A percentile compares a stretch with the other conserved stretches of the same genome.
Evolutionary conservation across 768 basidiomycete genomes (phyloP).

Genomic region (Suillus hirtellus): DNA sequence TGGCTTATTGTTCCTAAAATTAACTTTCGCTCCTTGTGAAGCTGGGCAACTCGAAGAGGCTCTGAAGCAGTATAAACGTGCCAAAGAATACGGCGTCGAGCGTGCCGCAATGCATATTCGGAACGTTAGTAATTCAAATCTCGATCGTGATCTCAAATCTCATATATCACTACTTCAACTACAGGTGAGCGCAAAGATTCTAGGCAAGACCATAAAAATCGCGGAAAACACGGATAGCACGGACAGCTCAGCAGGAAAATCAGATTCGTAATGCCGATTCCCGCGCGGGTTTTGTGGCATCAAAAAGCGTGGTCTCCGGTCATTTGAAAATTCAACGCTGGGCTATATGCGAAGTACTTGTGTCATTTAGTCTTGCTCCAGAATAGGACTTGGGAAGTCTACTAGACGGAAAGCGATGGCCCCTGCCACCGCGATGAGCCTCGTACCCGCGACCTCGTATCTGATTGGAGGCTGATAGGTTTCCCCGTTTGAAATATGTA

Average conservation of each 20-base stretch:
- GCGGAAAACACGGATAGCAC: conserved; percentile 36
- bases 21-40: conserved; percentile 37
- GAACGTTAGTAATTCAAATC: conserved; percentile 53
- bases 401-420: conserved; percentile 5
- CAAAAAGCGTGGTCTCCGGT: not conserved
- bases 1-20: conserved; percentile 38
- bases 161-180: conserved; percentile 18
- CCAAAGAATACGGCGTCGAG: conserved; percentile 76
- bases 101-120: conserved; percentile 81
- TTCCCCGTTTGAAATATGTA: conserved; percentile 18
- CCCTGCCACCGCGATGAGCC: conserved; percentile 19
- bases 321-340: not conserved
- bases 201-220: conserved; percentile 60
- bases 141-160: conserved; percentile 19
- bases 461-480: conserved; percentile 14
- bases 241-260: conserved; percentile 29
- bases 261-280: conserved; percentile 27
- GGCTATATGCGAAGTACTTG: not conserved
- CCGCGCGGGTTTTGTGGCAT: not conserved
- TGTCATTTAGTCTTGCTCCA: conserved; percentile 6
- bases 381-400: conserved; percentile 5
- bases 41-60: conserved; percentile 82
- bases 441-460: conserved; percentile 22
- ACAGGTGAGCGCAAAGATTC: conserved; percentile 80
- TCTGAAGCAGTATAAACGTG: conserved; percentile 77